Evolutionary conservation across 768 basidiomycete species (phyloP).

Genomic region (Coprinopsis marcescibilis): DNA sequence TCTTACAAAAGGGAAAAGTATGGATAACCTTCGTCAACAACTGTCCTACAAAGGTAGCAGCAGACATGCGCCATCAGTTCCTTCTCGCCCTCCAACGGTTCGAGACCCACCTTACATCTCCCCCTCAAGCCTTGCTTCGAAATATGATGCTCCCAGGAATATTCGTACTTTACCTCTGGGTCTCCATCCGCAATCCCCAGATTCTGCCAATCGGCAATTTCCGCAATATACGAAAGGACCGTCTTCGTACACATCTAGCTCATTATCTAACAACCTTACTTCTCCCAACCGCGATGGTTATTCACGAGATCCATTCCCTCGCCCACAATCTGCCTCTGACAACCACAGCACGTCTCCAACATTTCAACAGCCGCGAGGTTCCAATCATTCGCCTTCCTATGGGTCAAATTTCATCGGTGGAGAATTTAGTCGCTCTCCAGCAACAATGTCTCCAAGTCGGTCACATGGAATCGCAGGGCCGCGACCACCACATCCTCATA

Average conservation of each 20-base stretch:
- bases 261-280: constrained; percentile 13
- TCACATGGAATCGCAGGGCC: constrained; percentile 23
- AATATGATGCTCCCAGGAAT: constrained; percentile 38
- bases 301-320: constrained; percentile 49
- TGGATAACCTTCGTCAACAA: constrained; percentile 43
- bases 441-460: constrained; percentile 34
- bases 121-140: constrained; percentile 25
- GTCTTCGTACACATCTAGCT: constrained; percentile 23
- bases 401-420: constrained; percentile 25
- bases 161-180: constrained; percentile 38
- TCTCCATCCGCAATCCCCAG: constrained; percentile 26
- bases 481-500: constrained; percentile 25
- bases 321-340: constrained; percentile 60
- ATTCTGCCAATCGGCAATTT: constrained; percentile 16
- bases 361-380: constrained; percentile 24
- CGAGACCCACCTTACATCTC: constrained; percentile 22
- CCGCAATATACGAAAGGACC: constrained; percentile 10
- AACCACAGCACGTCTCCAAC: constrained; percentile 39
- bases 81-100: constrained; percentile 19
- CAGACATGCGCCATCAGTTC: constrained; percentile 28
- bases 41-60: constrained; percentile 24
- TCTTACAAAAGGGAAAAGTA: constrained; percentile 41
- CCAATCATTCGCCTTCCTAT: constrained; percentile 34
- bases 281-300: constrained; percentile 9
- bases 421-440: constrained; percentile 35